These are phyloP conservation scores for Hymenotorrendiella dingleyae DNA, from an alignment of 2,329 filamentous ascomycete species.

Conservation along the genomic window DNA sequence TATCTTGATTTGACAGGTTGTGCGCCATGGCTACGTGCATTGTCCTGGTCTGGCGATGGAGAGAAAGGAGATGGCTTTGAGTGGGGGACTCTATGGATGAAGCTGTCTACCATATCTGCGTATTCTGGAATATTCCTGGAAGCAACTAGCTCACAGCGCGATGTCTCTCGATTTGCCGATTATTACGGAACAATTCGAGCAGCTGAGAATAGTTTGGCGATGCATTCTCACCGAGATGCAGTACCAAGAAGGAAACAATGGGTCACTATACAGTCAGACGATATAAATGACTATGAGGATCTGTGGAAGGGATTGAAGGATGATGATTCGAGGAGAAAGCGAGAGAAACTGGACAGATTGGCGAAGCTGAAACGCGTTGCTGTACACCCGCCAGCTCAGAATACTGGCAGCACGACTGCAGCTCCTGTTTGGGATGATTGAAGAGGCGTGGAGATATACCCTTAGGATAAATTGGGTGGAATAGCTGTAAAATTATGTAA, in stretches of 20 bases:
- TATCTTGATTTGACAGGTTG: slow-evolving; percentile 58
- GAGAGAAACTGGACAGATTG: slow-evolving; percentile 5
- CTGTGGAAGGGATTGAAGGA: slow-evolving; percentile 13
- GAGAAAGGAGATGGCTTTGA: slow-evolving; percentile 18
- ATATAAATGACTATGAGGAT: slow-evolving; percentile 12
- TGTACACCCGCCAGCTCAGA: too few relatives aligned
- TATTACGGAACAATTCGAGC: slow-evolving; percentile 12
- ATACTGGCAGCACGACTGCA: too few relatives aligned
- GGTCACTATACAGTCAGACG: slow-evolving; percentile 20
- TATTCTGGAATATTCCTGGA: slow-evolving; percentile 12
- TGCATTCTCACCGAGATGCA: slow-evolving; percentile 11
- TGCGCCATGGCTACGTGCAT: slow-evolving; percentile 40
- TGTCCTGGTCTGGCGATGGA: slow-evolving; percentile 16
- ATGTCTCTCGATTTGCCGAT: slow-evolving; percentile 12
- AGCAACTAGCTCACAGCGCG: slow-evolving; percentile 6
- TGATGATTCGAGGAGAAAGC: slow-evolving; percentile 13
- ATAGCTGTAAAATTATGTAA: too few relatives aligned
- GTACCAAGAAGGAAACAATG: slow-evolving; percentile 9
- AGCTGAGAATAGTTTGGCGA: slow-evolving; percentile 16
- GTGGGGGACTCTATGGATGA: slow-evolving; percentile 24
- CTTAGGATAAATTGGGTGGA: too few relatives aligned
- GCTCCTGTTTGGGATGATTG: too few relatives aligned
- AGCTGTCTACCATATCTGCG: slow-evolving; percentile 15
- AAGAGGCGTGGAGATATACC: too few relatives aligned
- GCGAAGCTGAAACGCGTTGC: not conserved